phyloP scores from a whole-genome alignment of 1,139 yeast genomes.

The Geotrichum cucujoidarum region DNA sequence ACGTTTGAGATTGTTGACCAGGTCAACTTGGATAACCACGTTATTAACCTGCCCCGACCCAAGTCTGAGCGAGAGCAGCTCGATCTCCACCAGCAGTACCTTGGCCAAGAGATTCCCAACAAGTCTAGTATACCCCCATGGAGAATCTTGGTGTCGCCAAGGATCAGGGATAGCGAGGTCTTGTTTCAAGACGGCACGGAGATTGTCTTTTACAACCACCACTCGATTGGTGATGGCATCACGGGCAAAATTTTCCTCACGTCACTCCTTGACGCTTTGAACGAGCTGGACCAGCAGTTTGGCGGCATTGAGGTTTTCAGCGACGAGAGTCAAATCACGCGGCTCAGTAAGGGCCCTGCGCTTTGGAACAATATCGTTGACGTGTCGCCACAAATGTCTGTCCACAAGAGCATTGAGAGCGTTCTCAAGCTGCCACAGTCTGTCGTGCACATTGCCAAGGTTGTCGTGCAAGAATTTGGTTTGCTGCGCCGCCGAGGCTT shows the following conservation, averaged over 20 bases:
- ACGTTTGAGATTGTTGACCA: background rate
- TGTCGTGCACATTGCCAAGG: background rate
- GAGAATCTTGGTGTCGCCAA: conserved; percentile 9
- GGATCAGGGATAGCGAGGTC: background rate
- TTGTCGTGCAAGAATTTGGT: background rate
- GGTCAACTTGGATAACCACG: background rate
- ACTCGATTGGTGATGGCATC: conserved; percentile 1
- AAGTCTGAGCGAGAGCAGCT: background rate
- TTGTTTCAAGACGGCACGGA: background rate
- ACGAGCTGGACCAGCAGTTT: background rate
- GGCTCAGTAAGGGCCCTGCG: background rate
- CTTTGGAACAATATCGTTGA: background rate
- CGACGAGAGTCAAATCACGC: background rate
- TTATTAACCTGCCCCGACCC: conserved; percentile 1
- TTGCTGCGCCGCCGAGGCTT: background rate
- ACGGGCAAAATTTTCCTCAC: conserved; percentile 6
- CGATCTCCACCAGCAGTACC: background rate
- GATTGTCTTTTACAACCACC: conserved; percentile 8
- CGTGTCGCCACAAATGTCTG: background rate
- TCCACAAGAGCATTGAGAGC: background rate
- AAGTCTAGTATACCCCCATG: conserved; percentile 3
- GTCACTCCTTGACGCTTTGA: background rate
- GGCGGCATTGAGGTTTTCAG: background rate
- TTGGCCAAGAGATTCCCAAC: background rate
- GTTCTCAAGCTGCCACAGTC: conserved; percentile 5